Evolutionary conservation across 768 basidiomycete species (phyloP), one percentile per base, ranked within the genome.

Genomic region (Rubroboletus pulcherrimus): DNA sequence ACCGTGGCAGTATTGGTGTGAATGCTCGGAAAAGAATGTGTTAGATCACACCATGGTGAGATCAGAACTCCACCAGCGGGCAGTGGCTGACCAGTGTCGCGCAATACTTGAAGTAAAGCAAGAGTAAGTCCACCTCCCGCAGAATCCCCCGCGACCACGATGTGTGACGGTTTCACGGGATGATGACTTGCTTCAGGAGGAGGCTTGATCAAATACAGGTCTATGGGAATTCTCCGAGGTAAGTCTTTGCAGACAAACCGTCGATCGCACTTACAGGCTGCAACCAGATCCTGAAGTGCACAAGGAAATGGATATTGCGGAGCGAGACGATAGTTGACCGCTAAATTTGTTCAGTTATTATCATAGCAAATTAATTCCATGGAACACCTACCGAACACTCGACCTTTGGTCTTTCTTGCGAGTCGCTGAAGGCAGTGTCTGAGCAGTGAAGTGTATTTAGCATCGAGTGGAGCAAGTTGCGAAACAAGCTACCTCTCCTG

Each of bases 281-380:
- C 91, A 11, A 98, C 66, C 34, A 86, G 75, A 70, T 98, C 96
- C 63, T 97, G 94, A 7, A 98, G 72, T 1, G 87, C 91, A 60
- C 91, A 93, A 14, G 96, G 96, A 68, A 97, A 98, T 1, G 96
- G 96, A 63, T 96, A 98, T 72, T 98, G 96, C 0, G 96, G 96
- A 14, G 95, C 89, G n/a, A 95, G 81, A 38, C 89, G 81, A 64
- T 91, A 91, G 59, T 89, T 88, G 51, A 91, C 78, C 55, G 88
- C 87, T 89, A 56, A 11, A 33, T 49, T 60, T 63, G 61, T 51
- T 72, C 30, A 40, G 51, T 37, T n/a, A 47, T 59, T 21, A 54
- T 39, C 9, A 45, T 14, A 31, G 37, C 14, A 31, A 40, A 48
- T 3, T 19, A 9, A 19, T 7, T 4, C 4, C n/a, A 47, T 37